Conservation (phyloP, 345 rosid species). For the Camelina neglecta region DNA sequence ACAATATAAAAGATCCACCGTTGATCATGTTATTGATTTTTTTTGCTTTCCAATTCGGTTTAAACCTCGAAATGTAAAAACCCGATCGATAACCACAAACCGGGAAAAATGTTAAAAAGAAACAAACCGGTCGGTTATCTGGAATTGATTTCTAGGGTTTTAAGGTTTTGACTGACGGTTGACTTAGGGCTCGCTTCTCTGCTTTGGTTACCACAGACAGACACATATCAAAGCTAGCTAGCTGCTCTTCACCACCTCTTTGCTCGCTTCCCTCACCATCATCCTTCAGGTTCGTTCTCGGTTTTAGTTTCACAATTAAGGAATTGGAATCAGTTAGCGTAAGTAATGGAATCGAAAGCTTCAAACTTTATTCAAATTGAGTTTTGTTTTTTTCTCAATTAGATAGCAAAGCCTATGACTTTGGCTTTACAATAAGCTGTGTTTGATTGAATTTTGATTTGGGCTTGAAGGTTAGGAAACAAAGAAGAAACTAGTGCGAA, state of each 20-base stretch:
- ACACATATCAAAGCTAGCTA: background rate
- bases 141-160: slow-evolving; percentile 27
- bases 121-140: slow-evolving; percentile 14
- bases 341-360: slow-evolving; percentile 12
- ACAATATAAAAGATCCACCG: no score
- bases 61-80: background rate
- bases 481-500: slow-evolving; percentile 12
- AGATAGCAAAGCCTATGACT: background rate
- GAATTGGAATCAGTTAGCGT: background rate
- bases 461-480: slow-evolving; percentile 15
- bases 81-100: background rate
- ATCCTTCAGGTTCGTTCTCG: slow-evolving; percentile 31
- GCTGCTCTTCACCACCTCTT: background rate
- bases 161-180: slow-evolving; percentile 25
- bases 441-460: slow-evolving; percentile 14
- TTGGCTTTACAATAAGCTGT: background rate
- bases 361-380: slow-evolving; percentile 27
- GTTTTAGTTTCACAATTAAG: background rate
- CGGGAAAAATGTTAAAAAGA: background rate
- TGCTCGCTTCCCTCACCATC: slow-evolving; percentile 22
- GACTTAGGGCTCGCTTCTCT: slow-evolving; percentile 36
- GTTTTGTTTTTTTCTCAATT: background rate
- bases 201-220: background rate
- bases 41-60: background rate
- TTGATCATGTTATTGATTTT: no score